phyloP scores from a whole-genome alignment of 768 basidiomycete species.

The Chalciporus piperatus region DNA sequence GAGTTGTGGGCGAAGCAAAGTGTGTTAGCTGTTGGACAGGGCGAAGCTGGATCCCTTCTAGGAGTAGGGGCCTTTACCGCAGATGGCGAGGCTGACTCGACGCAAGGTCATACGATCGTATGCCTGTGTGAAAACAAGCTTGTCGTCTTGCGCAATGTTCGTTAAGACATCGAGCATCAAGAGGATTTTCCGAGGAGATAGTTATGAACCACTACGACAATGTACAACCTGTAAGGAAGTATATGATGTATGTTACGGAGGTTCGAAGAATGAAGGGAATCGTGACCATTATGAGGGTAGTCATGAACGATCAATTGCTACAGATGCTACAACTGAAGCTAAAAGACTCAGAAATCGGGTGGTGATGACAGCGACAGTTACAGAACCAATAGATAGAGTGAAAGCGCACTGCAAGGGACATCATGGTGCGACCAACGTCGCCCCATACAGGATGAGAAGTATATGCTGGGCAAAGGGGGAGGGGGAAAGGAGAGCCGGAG shows the following conservation, averaged over 20 bases:
- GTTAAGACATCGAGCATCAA: conserved; percentile 14
- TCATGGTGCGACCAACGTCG: conserved; percentile 11
- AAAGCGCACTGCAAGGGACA: conserved; percentile 23
- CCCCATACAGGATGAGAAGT: conserved; percentile 7
- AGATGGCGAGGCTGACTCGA: conserved; percentile 28
- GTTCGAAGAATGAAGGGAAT: conserved; percentile 30
- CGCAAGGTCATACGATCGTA: conserved; percentile 41
- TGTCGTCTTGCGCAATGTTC: conserved; percentile 50
- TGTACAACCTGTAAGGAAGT: conserved; percentile 35
- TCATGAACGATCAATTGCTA: conserved; percentile 35
- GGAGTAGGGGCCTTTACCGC: conserved; percentile 61
- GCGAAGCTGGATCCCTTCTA: conserved; percentile 67
- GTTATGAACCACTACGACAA: conserved; percentile 28
- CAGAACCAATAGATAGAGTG: conserved; percentile 33
- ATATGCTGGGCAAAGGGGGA: not conserved
- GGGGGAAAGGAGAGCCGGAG: not conserved
- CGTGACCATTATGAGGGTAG: conserved; percentile 33
- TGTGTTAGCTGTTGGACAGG: conserved; percentile 73
- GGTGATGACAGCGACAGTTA: conserved; percentile 28
- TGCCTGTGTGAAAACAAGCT: conserved; percentile 79
- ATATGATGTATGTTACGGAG: conserved; percentile 36
- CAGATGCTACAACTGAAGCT: conserved; percentile 30
- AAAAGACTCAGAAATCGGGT: conserved; percentile 19
- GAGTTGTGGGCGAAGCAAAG: conserved; percentile 76
- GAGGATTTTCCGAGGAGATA: conserved; percentile 19